Evolutionary conservation across 257 asterid genomes (phyloP).

Genomic region (Plantago major): DNA sequence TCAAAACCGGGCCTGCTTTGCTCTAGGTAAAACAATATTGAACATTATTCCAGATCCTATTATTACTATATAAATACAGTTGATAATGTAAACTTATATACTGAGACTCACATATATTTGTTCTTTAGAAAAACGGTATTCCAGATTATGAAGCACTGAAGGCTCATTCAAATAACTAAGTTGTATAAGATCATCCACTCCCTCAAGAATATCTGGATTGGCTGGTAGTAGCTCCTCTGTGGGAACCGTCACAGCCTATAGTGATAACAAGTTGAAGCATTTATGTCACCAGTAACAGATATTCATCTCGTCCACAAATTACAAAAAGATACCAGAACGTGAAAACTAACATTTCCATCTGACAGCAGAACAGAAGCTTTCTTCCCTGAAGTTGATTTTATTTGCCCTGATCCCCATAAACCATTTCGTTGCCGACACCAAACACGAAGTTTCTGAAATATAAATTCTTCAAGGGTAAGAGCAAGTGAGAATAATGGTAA

Average conservation of each 20-base stretch:
- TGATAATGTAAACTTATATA: slow-evolving; percentile 4
- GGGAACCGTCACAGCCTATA: slow-evolving; percentile 64
- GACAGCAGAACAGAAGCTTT: slow-evolving; percentile 54
- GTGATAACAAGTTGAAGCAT: slow-evolving; percentile 16
- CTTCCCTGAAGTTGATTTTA: slow-evolving; percentile 71
- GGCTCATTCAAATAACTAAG: slow-evolving; percentile 92
- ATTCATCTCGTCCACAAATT: slow-evolving; percentile 12
- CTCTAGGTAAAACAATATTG: slow-evolving; percentile 46
- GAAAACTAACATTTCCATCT: slow-evolving; percentile 67
- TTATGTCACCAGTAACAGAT: not conserved
- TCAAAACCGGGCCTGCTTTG: slow-evolving; percentile 84
- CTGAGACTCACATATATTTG: slow-evolving; percentile 57
- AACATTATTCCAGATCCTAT: slow-evolving; percentile 21
- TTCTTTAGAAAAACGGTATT: slow-evolving; percentile 58
- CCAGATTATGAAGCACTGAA: slow-evolving; percentile 90
- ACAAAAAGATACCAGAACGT: slow-evolving; percentile 13
- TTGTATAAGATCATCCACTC: slow-evolving; percentile 78
- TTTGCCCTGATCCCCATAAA: slow-evolving; percentile 68
- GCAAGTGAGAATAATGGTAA: slow-evolving; percentile 6
- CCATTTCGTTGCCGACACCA: slow-evolving; percentile 64
- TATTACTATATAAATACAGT: slow-evolving; percentile 1
- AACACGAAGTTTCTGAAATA: slow-evolving; percentile 64
- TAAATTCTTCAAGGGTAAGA: slow-evolving; percentile 14
- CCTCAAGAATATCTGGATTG: slow-evolving; percentile 89
- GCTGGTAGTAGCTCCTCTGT: slow-evolving; percentile 73